Evolutionary conservation across 495 filamentous ascomycete species (phyloP), one percentile per base, ranked within the genome.

Genomic region (Penicillium roqueforti): DNA sequence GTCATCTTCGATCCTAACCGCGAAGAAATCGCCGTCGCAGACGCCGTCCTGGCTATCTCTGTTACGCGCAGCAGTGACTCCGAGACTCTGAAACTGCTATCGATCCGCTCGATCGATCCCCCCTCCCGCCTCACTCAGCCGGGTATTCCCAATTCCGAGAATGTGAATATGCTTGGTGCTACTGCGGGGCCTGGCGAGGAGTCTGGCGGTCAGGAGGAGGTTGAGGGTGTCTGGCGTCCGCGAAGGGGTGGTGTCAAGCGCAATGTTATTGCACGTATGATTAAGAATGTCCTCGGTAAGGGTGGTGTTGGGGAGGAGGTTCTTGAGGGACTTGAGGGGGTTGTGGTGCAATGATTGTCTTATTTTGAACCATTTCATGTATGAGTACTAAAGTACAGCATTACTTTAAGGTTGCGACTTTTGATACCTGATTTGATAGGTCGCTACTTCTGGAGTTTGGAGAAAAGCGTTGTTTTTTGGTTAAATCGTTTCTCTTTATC

Each of bases 1-100:
- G 84, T 97, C 67, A 87, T 98, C 60, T 96, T 97, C 75, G 93
- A 98, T 68, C 93, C 93, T 0, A 85, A 80, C 41, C 81, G 84
- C 46, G 90, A 96, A 63, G 93, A 98, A 71, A 83, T 98, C 1
- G 87, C 89, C 1, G 92, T 97, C 14, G 93, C 93, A 4, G 92
- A 97, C 56, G 81, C 84, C 26, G 87, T 91, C 8, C 75, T 96
- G 52, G 92, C 92, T 0, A 83, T 93, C 10, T 91, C 88, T 0
- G 68, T 92, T 14, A 76, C 76, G 22, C 71, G 68, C 42, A 65
- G 61, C 11, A 57, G 54, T 28, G 67, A 71, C 14, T 54, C 63
- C 3, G 58, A 61, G 14, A 57, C 60, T 28, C 48, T 83, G 53
- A 75, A 77, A 50, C 59, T 87, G 4, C 71, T 87, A n/a, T 79